Evolutionary conservation across 2,329 filamentous ascomycete genomes (phyloP).

Genomic region (Sordariomycetes sp.): DNA sequence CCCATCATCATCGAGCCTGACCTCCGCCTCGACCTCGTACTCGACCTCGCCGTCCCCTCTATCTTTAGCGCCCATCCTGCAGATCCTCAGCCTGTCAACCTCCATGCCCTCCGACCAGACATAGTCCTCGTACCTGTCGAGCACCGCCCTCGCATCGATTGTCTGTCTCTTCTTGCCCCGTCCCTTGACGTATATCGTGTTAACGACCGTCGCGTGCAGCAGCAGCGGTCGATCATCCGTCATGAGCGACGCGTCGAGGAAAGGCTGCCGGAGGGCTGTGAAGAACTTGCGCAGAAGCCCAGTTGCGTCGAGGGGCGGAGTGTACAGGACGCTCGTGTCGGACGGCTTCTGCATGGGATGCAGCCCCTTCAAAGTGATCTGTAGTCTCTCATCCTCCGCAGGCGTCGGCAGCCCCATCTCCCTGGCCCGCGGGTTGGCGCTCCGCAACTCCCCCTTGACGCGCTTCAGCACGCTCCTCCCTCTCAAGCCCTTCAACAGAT

Average conservation of each 20-base stretch:
- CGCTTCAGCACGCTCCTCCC: constrained; percentile 28
- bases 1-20: constrained; percentile 21
- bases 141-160: constrained; percentile 44
- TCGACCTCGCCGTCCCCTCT: constrained; percentile 38
- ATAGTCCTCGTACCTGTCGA: constrained; percentile 53
- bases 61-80: constrained; percentile 76
- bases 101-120: constrained; percentile 61
- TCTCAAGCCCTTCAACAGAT: constrained; percentile 27
- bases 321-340: constrained; percentile 57
- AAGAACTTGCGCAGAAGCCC: constrained; percentile 48
- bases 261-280: constrained; percentile 40
- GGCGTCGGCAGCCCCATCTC: constrained; percentile 6
- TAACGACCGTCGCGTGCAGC: constrained; percentile 78
- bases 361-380: constrained; percentile 44
- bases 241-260: constrained; percentile 48
- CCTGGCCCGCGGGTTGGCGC: constrained; percentile 3
- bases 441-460: constrained; percentile 22
- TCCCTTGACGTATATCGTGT: constrained; percentile 64
- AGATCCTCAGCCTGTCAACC: constrained; percentile 68
- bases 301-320: constrained; percentile 42
- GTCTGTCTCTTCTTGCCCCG: constrained; percentile 29
- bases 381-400: constrained; percentile 14
- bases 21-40: constrained; percentile 45
- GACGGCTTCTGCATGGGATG: constrained; percentile 49
- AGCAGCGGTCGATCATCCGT: constrained; percentile 55